Conservation (phyloP, 2,329 filamentous ascomycete genomes). For the Hymenoscyphus repandus region DNA sequence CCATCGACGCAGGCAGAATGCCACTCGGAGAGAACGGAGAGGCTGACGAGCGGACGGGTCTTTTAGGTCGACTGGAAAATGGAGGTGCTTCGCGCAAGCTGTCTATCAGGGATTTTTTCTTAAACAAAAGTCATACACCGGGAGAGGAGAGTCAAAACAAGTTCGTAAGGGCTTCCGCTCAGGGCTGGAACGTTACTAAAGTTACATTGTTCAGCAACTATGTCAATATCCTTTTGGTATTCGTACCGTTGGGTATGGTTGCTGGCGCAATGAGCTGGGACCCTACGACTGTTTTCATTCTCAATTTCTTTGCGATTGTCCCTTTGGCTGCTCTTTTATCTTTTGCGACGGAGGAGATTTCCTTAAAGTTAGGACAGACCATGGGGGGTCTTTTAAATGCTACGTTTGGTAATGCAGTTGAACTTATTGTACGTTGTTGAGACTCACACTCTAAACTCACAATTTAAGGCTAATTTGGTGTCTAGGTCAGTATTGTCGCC, state of each 20-base stretch:
- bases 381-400: conserved; percentile 51
- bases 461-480: neutral
- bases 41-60: conserved; percentile 22
- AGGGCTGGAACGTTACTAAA: conserved; percentile 26
- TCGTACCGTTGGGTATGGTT: conserved; percentile 75
- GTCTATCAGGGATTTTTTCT: conserved; percentile 23
- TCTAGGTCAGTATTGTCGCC: conserved; percentile 84
- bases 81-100: conserved; percentile 13
- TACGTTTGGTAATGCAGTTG: conserved; percentile 45
- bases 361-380: conserved; percentile 52
- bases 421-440: conserved; percentile 42
- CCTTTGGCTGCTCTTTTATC: conserved; percentile 46
- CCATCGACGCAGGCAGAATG: conserved; percentile 9
- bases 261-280: conserved; percentile 45
- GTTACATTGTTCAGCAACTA: conserved; percentile 33
- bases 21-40: conserved; percentile 16
- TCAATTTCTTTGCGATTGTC: conserved; percentile 57
- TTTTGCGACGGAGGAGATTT: conserved; percentile 32
- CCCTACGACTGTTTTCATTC: conserved; percentile 49
- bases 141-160: conserved; percentile 27
- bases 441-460: neutral
- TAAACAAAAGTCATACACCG: conserved; percentile 24
- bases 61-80: conserved; percentile 22
- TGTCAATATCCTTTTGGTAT: conserved; percentile 75
- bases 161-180: conserved; percentile 26